Conservation (phyloP, 1,139 yeast species). For the Blastobotrys apis region DNA sequence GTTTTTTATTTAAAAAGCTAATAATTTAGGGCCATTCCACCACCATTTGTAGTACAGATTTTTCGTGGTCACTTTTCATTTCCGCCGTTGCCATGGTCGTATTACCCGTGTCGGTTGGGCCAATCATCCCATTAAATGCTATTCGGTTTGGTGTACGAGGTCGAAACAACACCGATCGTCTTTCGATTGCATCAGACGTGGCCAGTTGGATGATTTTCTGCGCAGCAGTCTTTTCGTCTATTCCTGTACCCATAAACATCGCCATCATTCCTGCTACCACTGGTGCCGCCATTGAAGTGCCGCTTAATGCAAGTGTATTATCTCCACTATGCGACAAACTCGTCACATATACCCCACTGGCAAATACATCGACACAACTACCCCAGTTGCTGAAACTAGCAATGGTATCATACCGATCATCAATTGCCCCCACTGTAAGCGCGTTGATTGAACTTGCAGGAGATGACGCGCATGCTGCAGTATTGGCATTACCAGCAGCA, state of each 20-base stretch:
- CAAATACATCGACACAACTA: constrained; percentile 76
- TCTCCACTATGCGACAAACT: constrained; percentile 27
- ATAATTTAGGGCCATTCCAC: background rate
- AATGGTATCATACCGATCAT: constrained; percentile 62
- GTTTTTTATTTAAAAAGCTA: background rate
- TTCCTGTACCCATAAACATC: constrained; percentile 57
- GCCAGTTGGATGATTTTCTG: constrained; percentile 23
- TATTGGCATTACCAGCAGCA: constrained; percentile 84
- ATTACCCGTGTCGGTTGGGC: too few relatives aligned
- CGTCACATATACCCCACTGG: constrained; percentile 68
- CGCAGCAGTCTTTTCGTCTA: constrained; percentile 35
- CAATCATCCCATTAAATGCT: constrained; percentile 39
- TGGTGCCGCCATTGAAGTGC: constrained; percentile 93
- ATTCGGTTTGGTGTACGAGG: constrained; percentile 48
- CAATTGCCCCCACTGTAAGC: constrained; percentile 86
- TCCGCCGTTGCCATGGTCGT: constrained; percentile 3
- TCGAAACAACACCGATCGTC: constrained; percentile 35
- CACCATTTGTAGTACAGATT: background rate
- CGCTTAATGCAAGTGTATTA: constrained; percentile 49
- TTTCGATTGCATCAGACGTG: constrained; percentile 27
- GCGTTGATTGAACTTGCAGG: constrained; percentile 75
- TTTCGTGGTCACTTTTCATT: background rate
- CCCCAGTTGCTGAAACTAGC: constrained; percentile 91
- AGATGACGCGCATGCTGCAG: constrained; percentile 73
- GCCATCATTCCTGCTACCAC: constrained; percentile 72